These are phyloP conservation scores for Talaromyces sp. DNA, from an alignment of 2,329 filamentous ascomycete genomes.

Conservation along the genomic window DNA sequence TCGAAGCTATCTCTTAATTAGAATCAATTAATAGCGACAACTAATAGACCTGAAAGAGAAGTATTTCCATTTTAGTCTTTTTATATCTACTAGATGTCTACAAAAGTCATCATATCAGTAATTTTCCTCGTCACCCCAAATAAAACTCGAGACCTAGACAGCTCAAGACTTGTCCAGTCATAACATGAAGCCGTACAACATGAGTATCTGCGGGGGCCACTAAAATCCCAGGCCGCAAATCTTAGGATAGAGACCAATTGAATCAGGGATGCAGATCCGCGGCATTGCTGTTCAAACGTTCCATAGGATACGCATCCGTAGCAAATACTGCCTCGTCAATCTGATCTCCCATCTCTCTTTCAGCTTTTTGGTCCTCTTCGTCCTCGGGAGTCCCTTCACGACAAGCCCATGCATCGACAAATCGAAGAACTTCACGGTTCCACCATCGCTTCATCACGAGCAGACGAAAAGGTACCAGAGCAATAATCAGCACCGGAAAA, in stretches of 20 bases:
- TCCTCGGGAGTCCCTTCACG: constrained; percentile 51
- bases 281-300: not conserved
- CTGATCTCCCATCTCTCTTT: not conserved
- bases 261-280: not conserved
- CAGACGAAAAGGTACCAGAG: constrained; percentile 57
- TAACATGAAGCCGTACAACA: not conserved
- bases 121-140: not conserved
- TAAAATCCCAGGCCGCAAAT: not conserved
- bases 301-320: constrained; percentile 6
- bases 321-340: constrained; percentile 6
- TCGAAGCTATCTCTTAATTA: not conserved
- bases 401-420: constrained; percentile 47
- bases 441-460: constrained; percentile 56
- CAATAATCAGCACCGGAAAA: constrained; percentile 59
- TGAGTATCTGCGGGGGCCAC: not conserved
- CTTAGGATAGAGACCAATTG: not conserved
- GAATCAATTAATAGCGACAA: not conserved
- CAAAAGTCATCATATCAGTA: not conserved
- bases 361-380: constrained; percentile 24
- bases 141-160: not conserved
- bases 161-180: not conserved
- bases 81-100: not conserved
- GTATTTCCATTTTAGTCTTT: not conserved
- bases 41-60: not conserved
- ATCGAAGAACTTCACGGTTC: constrained; percentile 51